Percentiles rank a stretch among this genome's conserved stretches.
phyloP scores from a whole-genome alignment of 768 basidiomycete genomes.

The Ramaria sp. region DNA sequence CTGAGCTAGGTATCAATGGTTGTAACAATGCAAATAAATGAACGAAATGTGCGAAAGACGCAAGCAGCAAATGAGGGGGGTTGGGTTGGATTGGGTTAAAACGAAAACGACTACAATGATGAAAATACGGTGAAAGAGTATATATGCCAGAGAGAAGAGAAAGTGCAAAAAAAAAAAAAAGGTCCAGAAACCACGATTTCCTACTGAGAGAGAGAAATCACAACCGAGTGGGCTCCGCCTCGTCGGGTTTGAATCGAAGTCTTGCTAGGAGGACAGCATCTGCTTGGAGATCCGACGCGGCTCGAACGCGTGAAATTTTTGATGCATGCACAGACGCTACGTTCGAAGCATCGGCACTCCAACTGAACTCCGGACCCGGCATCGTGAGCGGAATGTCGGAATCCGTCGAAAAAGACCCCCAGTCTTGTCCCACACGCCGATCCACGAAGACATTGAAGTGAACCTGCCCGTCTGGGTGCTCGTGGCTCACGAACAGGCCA shows the following conservation, averaged over 20 bases:
- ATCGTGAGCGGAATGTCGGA: slow-evolving; percentile 24
- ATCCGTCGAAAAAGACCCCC: slow-evolving; percentile 65
- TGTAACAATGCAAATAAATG: no score
- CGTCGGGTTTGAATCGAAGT: slow-evolving; percentile 56
- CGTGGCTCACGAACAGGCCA: slow-evolving; percentile 65
- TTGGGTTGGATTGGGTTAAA: no score
- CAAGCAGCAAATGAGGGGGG: no score
- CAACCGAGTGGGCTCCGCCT: slow-evolving; percentile 41
- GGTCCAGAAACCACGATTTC: neutral
- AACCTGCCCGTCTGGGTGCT: slow-evolving; percentile 50
- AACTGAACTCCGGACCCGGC: neutral
- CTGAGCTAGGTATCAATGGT: no score
- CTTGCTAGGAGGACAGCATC: slow-evolving; percentile 54
- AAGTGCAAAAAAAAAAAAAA: no score
- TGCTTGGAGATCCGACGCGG: slow-evolving; percentile 18
- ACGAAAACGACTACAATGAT: no score
- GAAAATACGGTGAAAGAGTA: no score
- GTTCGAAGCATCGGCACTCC: slow-evolving; percentile 25
- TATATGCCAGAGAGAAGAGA: no score
- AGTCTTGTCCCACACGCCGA: slow-evolving; percentile 42
- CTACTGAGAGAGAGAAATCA: slow-evolving; percentile 12
- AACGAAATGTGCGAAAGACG: no score
- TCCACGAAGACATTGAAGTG: slow-evolving; percentile 61
- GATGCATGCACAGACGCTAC: slow-evolving; percentile 25
- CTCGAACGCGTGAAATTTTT: slow-evolving; percentile 40